phyloP scores from a whole-genome alignment of 2,329 filamentous ascomycete genomes.

The Colletotrichum sp. region DNA sequence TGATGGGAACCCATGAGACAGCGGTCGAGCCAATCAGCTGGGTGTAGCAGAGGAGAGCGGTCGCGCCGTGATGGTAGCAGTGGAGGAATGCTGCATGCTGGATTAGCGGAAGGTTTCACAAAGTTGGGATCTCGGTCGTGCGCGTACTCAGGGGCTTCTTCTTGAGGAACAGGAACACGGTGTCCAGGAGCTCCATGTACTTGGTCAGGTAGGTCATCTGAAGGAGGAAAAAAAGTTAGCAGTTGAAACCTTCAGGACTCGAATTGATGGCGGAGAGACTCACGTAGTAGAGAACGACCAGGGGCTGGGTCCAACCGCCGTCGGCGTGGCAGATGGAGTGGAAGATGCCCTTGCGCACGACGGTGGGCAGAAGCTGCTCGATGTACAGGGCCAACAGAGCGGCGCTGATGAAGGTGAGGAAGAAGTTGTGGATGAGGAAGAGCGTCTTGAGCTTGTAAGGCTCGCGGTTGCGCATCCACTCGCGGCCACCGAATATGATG shows the following conservation, averaged over 20 bases:
- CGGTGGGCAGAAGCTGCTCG: slow-evolving; percentile 87
- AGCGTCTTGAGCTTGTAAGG: slow-evolving; percentile 86
- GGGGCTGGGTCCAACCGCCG: slow-evolving; percentile 91
- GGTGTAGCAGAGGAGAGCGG: slow-evolving; percentile 96
- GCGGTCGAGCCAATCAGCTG: slow-evolving; percentile 92
- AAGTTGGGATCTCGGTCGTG: not conserved
- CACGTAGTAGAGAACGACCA: slow-evolving; percentile 97
- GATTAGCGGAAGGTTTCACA: slow-evolving; percentile 32
- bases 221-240: not conserved
- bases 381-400: slow-evolving; percentile 83
- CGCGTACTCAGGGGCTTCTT: slow-evolving; percentile 91
- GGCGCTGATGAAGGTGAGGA: slow-evolving; percentile 85
- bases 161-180: slow-evolving; percentile 96
- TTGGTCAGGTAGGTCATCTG: slow-evolving; percentile 98
- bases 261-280: slow-evolving; percentile 40
- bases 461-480: slow-evolving; percentile 86
- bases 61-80: slow-evolving; percentile 98
- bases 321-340: slow-evolving; percentile 81
- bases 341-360: slow-evolving; percentile 84
- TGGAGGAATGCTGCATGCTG: slow-evolving; percentile 81
- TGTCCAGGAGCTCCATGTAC: slow-evolving; percentile 94
- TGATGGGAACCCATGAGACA: slow-evolving; percentile 94
- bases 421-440: slow-evolving; percentile 97
- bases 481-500: slow-evolving; percentile 90
- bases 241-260: not conserved